Conservation (phyloP, 2,329 filamentous ascomycete species). For the Pezicula neosporulosa region DNA sequence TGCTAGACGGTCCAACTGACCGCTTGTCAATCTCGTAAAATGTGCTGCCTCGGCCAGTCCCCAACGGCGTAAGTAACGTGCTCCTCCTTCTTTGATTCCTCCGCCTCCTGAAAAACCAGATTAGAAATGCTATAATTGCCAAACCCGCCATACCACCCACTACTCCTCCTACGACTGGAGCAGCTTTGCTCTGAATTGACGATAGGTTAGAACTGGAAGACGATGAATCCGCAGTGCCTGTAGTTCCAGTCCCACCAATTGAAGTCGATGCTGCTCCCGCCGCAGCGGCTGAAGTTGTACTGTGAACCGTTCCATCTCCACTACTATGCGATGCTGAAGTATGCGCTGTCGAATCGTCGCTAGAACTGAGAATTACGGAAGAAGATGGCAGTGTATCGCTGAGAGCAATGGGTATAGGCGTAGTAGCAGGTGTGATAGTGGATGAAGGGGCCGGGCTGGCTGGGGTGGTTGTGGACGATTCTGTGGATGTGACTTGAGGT, state of each 20-base stretch:
- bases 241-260: background rate
- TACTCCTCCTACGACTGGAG: constrained; percentile 25
- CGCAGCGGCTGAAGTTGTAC: background rate
- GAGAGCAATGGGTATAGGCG: constrained; percentile 18
- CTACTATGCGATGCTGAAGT: background rate
- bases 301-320: background rate
- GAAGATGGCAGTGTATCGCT: constrained; percentile 18
- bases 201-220: constrained; percentile 6
- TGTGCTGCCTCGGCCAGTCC: constrained; percentile 11
- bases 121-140: constrained; percentile 20
- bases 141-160: constrained; percentile 23
- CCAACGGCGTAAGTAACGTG: constrained; percentile 22
- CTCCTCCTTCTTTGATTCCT: constrained; percentile 15
- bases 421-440: constrained; percentile 20
- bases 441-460: constrained; percentile 19
- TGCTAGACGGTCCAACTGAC: constrained; percentile 13
- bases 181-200: constrained; percentile 11
- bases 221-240: background rate
- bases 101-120: constrained; percentile 21
- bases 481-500: background rate
- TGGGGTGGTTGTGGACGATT: background rate
- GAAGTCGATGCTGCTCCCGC: background rate
- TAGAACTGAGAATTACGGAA: constrained; percentile 8
- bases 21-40: constrained; percentile 22
- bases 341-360: background rate